These are phyloP conservation scores for Mycena latifolia DNA, from an alignment of 768 basidiomycete species.

Conservation along the genomic window DNA sequence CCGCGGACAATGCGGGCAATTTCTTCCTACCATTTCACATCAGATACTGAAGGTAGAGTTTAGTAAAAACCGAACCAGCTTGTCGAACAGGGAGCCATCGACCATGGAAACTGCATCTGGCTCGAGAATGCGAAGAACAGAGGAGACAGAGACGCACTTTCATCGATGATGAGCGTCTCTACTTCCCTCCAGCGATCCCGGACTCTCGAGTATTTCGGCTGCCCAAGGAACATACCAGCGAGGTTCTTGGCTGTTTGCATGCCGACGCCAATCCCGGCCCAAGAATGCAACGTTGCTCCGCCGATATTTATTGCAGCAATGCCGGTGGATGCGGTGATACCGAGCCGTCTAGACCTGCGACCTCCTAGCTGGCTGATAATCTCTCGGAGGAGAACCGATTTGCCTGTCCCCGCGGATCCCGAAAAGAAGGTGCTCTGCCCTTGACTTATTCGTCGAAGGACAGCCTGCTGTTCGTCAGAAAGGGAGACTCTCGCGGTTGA, in stretches of 20 bases:
- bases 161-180: slow-evolving; percentile 83
- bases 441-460: slow-evolving; percentile 65
- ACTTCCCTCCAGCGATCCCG: slow-evolving; percentile 73
- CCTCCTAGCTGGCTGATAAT: slow-evolving; percentile 68
- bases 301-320: slow-evolving; percentile 89
- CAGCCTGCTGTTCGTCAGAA: slow-evolving; percentile 64
- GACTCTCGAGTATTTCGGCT: slow-evolving; percentile 50
- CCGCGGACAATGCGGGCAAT: slow-evolving; percentile 72
- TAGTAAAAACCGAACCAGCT: slow-evolving; percentile 62
- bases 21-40: slow-evolving; percentile 58
- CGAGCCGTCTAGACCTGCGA: slow-evolving; percentile 55
- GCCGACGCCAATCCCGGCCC: slow-evolving; percentile 86
- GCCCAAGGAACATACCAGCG: slow-evolving; percentile 64
- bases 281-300: slow-evolving; percentile 84
- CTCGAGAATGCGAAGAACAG: slow-evolving; percentile 1
- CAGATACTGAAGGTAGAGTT: slow-evolving; percentile 41
- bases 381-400: slow-evolving; percentile 83
- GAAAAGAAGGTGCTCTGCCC: slow-evolving; percentile 87
- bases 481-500: slow-evolving; percentile 46
- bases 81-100: slow-evolving; percentile 84
- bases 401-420: slow-evolving; percentile 88
- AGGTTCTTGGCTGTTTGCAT: slow-evolving; percentile 65
- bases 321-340: slow-evolving; percentile 84
- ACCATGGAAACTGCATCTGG: slow-evolving; percentile 84
- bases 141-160: slow-evolving; percentile 62